Conservation (phyloP, 108 stramenopile genomes). For the Nitzschia palea region DNA sequence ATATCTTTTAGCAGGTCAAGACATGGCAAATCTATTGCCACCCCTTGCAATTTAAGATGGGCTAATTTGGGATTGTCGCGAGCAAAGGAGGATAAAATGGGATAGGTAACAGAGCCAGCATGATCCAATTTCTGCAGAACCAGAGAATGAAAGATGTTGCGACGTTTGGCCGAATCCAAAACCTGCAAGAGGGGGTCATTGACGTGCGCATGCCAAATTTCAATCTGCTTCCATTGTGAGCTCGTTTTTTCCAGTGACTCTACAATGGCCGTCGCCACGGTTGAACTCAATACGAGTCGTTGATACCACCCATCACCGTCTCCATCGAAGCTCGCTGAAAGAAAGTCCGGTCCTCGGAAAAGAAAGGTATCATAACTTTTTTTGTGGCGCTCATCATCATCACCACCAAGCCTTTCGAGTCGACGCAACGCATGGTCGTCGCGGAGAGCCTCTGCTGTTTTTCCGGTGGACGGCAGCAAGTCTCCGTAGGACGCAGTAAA, state of each 20-base stretch:
- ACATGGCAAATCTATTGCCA: background rate
- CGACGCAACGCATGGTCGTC: background rate
- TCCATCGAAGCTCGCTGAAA: background rate
- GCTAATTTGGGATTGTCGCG: background rate
- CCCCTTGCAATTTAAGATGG: background rate
- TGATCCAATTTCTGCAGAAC: background rate
- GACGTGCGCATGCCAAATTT: background rate
- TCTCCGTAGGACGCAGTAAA: too few species aligned
- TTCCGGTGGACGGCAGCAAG: too few species aligned
- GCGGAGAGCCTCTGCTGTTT: background rate
- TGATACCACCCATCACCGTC: slow-evolving; percentile 4
- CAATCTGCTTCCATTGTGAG: background rate
- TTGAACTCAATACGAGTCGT: background rate
- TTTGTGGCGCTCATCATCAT: background rate
- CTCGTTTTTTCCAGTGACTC: background rate
- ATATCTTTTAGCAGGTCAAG: background rate
- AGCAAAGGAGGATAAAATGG: background rate
- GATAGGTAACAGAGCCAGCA: background rate
- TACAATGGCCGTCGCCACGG: slow-evolving; percentile 5
- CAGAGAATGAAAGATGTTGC: background rate
- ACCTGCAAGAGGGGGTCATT: slow-evolving; percentile 2
- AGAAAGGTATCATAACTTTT: background rate
- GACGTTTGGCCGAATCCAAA: background rate
- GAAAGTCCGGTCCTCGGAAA: background rate
- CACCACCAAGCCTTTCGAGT: background rate